Conservation (phyloP, 108 stramenopile species). For the Aurantiochytrium sp. region DNA sequence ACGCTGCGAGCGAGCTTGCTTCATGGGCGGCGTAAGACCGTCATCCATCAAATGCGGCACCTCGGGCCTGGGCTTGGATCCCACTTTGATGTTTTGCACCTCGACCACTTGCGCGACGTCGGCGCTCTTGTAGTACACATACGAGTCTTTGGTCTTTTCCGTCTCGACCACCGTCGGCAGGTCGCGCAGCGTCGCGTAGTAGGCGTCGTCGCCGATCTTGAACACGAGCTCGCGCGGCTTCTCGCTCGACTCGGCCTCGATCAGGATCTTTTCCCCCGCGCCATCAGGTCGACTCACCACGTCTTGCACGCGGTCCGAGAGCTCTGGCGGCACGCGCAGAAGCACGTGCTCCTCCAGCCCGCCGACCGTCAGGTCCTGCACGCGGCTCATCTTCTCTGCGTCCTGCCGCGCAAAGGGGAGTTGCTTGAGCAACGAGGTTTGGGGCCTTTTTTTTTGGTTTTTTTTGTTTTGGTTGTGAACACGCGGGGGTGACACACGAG, state of each 20-base stretch:
- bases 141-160: not conserved
- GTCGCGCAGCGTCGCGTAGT: conserved; percentile 1
- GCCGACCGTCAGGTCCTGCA: not conserved
- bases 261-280: not conserved
- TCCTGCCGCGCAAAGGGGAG: too few relatives aligned
- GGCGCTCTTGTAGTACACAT: not conserved
- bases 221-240: not conserved
- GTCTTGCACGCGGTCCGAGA: not conserved
- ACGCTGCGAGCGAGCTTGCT: not conserved
- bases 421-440: too few relatives aligned
- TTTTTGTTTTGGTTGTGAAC: too few relatives aligned
- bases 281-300: not conserved
- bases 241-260: not conserved
- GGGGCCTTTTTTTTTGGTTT: too few relatives aligned
- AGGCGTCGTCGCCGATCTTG: not conserved
- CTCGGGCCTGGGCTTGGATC: not conserved
- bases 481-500: too few relatives aligned
- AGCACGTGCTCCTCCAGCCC: not conserved
- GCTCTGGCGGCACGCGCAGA: not conserved
- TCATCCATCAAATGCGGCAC: not conserved
- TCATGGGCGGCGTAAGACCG: not conserved
- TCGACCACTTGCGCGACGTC: not conserved
- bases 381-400: not conserved
- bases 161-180: conserved; percentile 12
- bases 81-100: not conserved